A percentile compares a stretch with the other conserved stretches of the same genome.
Conservation (phyloP, 441 rosid genomes). For the Oxalis stricta region DNA sequence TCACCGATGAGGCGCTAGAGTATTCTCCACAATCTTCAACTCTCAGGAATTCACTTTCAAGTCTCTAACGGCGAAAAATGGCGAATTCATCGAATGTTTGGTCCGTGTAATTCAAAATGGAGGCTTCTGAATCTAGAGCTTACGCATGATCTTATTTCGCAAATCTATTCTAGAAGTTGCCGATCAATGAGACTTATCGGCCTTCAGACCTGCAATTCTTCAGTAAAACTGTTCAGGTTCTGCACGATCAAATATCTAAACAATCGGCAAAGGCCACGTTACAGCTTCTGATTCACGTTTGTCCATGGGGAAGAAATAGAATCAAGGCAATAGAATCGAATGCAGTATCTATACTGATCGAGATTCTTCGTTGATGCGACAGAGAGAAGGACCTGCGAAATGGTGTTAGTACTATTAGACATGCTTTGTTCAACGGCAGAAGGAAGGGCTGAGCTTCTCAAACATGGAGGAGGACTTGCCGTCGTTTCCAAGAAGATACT, state of each 20-base stretch:
- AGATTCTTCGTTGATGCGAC: conserved; percentile 50
- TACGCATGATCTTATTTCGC: conserved; percentile 45
- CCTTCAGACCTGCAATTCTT: conserved; percentile 30
- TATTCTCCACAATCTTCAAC: conserved; percentile 38
- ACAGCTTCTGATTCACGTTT: conserved; percentile 26
- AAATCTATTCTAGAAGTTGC: conserved; percentile 47
- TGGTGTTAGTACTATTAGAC: conserved; percentile 46
- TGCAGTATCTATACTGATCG: conserved; percentile 36
- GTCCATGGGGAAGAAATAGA: conserved; percentile 61
- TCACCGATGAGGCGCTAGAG: conserved; percentile 58
- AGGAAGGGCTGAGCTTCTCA: conserved; percentile 62
- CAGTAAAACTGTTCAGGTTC: conserved; percentile 30
- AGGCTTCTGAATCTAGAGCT: conserved; percentile 57
- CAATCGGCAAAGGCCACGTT: conserved; percentile 58
- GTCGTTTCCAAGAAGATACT: conserved; percentile 71
- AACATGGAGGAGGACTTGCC: conserved; percentile 64
- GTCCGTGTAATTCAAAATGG: conserved; percentile 43
- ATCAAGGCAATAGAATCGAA: conserved; percentile 48
- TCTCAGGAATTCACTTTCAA: conserved; percentile 45
- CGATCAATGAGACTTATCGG: conserved; percentile 33
- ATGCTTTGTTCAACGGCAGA: conserved; percentile 55
- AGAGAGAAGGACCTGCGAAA: conserved; percentile 39
- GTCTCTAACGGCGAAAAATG: conserved; percentile 32
- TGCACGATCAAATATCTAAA: conserved; percentile 47
- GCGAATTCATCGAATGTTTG: conserved; percentile 34